Base-by-base conservation (phyloP, 2,329 filamentous ascomycete genomes). In the Albifimbria verrucaria region DNA sequence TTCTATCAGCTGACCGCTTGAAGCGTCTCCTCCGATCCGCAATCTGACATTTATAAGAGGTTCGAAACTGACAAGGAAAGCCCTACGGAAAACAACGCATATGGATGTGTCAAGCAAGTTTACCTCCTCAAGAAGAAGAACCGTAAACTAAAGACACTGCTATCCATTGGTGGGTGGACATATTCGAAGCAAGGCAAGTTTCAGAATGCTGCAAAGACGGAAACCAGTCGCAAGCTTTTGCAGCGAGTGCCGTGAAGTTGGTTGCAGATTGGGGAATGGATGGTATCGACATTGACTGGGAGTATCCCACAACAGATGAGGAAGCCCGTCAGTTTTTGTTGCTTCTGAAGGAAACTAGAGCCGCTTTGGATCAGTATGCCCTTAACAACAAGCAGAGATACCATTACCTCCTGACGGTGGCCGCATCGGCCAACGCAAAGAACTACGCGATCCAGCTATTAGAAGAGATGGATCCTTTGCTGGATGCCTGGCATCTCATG, bases 91-190 rank as follows among this genome's bases (percentile, higher is more conserved):
- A 82, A 74, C 54, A 91, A 93, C 64, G 82, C 85, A 49, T 92
- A 91, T 62, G 91, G 91, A 41, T 88, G 84, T 64, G 69, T 91
- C 57, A 92, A 92, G 72, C 89, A 93, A 65, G 74, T 95, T 1
- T 90, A 81, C 67, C 70, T 90, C 1, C 78, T 89, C 50, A 95
- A 95, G 76, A 86, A 91, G 71, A 73, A 78, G 59, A 83, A 95
- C 67, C 83, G 90, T 20, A 83, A 89, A 50, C 71, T 95, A 53
- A 95, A 95, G 71, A 79, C 88, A 2, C 73, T 94, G n/a, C 78
- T 94, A 9, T 90, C 87, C 32, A 88, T 95, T 55, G 91, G 91
- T 41, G 91, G 91, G 17, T 94, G 87, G 85, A 89, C 84, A 0
- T 90, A 88, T 67, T 89, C 87, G 3, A 71, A 55, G 39, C 39